Evolutionary conservation across 2,329 filamentous ascomycete species (phyloP), one percentile per base, ranked within the genome.

Genomic region (Setomelanomma holmii): DNA sequence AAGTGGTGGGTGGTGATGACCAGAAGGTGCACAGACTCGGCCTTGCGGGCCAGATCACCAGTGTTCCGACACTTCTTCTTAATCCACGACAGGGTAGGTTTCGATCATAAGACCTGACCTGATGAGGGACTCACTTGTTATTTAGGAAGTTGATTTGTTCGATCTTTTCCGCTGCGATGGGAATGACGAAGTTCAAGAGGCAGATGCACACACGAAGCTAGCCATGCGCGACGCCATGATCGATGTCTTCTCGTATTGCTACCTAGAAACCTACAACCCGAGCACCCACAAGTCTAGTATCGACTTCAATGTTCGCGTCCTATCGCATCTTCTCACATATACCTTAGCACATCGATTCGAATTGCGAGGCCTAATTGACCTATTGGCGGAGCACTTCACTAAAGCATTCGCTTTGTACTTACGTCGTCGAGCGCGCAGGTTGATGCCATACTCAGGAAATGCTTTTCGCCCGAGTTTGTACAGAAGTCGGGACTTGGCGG

Each of bases 61-160:
- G 24, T 47, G 10, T 40, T 47, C 36, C 20, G 35, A 19, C 11
- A 17, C 11, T 47, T 34, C 34, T 39, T 47, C 11, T 8, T 8
- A n/a, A 19, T 27, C n/a, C 34, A 30, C 4, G 33, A 10, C 4
- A 17, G n/a, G 30, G 33, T 22, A 16, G 6, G 20, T 36, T n/a
- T n/a, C n/a, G n/a, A n/a, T n/a, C n/a, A n/a, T n/a, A n/a, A n/a
- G n/a, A n/a, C n/a, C n/a, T n/a, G n/a, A n/a, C n/a, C n/a, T n/a
- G n/a, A n/a, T n/a, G n/a, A n/a, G n/a, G n/a, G n/a, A n/a, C n/a
- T n/a, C n/a, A n/a, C n/a, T n/a, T n/a, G n/a, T n/a, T n/a, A n/a
- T n/a, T n/a, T 17, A 47, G 35, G 27, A 47, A 4, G 45, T 24
- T 3, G 36, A 47, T 16, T n/a, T 47, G 11, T 30, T 40, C 22